These are phyloP conservation scores for Theileria sp. DNA, from an alignment of 169 alveolate genomes.

Conservation along the genomic window DNA sequence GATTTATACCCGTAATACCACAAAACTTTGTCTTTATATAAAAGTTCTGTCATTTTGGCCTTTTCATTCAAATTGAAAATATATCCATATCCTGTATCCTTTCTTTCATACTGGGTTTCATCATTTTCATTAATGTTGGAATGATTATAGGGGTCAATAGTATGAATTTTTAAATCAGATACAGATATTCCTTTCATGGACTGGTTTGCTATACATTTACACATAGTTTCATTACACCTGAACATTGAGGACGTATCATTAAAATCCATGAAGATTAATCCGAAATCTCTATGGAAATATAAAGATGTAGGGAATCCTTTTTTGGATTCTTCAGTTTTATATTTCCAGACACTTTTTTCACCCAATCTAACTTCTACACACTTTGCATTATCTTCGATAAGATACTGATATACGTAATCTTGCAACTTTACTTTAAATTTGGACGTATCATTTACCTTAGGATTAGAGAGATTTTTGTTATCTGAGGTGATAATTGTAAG, in stretches of 20 bases:
- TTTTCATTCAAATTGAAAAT: neutral
- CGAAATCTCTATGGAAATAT: neutral
- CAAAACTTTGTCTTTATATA: neutral
- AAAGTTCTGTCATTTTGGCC: neutral
- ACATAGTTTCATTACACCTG: neutral
- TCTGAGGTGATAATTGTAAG: neutral
- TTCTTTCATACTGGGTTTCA: neutral
- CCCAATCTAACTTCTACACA: constrained; percentile 10
- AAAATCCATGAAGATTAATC: neutral
- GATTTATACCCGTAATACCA: neutral
- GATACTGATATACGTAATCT: neutral
- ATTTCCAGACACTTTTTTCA: neutral
- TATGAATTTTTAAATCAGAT: neutral
- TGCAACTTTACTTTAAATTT: neutral
- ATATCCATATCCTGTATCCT: neutral
- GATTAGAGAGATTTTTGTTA: neutral
- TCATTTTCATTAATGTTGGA: neutral
- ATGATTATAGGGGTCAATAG: neutral
- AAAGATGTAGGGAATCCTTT: neutral
- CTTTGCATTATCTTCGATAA: neutral
- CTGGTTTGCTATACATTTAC: neutral
- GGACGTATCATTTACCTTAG: neutral
- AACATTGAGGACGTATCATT: neutral
- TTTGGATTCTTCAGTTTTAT: neutral
- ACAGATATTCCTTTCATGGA: neutral